A percentile compares a stretch with the other conserved stretches of the same genome.
phyloP scores from a whole-genome alignment of 2,329 filamentous ascomycete species.

The Corynespora cassiicola region DNA sequence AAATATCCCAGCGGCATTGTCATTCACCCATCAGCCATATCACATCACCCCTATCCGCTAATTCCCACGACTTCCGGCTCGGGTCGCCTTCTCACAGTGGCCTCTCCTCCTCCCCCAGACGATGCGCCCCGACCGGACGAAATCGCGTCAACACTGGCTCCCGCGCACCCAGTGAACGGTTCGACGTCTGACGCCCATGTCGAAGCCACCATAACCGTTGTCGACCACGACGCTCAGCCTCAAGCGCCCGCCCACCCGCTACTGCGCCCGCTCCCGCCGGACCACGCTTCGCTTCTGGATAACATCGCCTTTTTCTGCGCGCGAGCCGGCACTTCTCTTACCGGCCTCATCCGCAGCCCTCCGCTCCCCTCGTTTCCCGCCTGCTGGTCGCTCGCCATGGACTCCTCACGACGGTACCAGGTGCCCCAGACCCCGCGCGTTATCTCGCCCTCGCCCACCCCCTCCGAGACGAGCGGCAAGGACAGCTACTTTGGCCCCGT shows the following conservation, averaged over 20 bases:
- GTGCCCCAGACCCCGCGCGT: constrained; percentile 84
- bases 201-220: constrained; percentile 24
- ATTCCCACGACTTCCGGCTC: constrained; percentile 24
- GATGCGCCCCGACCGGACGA: constrained; percentile 44
- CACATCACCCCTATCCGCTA: constrained; percentile 9
- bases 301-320: constrained; percentile 33
- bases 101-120: constrained; percentile 35
- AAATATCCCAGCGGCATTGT: constrained; percentile 19
- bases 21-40: constrained; percentile 15
- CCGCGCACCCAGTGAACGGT: constrained; percentile 17
- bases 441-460: constrained; percentile 81
- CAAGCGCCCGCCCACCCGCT: constrained; percentile 10
- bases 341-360: constrained; percentile 63
- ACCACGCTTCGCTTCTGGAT: constrained; percentile 24
- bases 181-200: constrained; percentile 28
- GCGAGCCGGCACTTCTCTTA: constrained; percentile 49
- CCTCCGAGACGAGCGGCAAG: constrained; percentile 53
- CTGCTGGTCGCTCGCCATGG: constrained; percentile 48
- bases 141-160: constrained; percentile 29
- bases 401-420: constrained; percentile 58
- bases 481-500: constrained; percentile 75
- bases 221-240: constrained; percentile 23
- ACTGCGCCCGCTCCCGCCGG: constrained; percentile 11
- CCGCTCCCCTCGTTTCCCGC: constrained; percentile 65
- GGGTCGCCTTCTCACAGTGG: constrained; percentile 39